Conservation (phyloP, 2,329 filamentous ascomycete species). For the Fusarium guadeloupense region DNA sequence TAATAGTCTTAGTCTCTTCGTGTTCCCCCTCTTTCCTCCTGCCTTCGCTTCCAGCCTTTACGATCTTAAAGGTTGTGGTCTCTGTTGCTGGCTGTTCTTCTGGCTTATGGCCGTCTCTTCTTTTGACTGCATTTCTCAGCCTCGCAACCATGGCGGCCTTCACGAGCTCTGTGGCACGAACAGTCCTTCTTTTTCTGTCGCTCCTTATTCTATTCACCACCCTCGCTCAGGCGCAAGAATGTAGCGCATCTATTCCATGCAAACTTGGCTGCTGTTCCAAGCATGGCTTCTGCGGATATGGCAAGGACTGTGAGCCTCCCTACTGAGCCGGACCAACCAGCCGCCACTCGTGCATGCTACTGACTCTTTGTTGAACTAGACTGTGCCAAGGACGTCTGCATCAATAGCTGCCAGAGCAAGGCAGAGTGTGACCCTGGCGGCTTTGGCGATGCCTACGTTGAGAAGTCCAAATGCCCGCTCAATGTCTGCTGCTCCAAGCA, state of each 20-base stretch:
- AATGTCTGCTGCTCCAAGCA: constrained; percentile 19
- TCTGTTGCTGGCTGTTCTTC: not conserved
- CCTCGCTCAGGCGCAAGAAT: constrained; percentile 4
- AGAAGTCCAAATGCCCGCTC: constrained; percentile 19
- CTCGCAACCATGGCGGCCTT: constrained; percentile 3
- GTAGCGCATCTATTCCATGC: constrained; percentile 25
- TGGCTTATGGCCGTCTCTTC: not conserved
- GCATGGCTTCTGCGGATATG: constrained; percentile 43
- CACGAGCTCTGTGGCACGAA: constrained; percentile 1
- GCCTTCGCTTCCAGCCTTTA: not conserved
- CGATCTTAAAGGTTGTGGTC: not conserved
- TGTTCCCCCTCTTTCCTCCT: not conserved
- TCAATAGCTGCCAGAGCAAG: constrained; percentile 39
- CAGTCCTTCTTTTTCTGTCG: constrained; percentile 1
- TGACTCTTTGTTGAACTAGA: not conserved
- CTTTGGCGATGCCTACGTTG: constrained; percentile 42
- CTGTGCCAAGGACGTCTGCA: constrained; percentile 25
- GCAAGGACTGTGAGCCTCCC: constrained; percentile 19
- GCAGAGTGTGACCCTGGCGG: constrained; percentile 45
- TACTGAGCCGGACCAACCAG: too few relatives aligned
- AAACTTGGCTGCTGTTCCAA: constrained; percentile 47
- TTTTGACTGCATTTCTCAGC: not conserved
- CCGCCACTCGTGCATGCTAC: not conserved
- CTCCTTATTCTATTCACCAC: constrained; percentile 5
- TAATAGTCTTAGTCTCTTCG: not conserved